Percentiles rank a stretch among this genome's conserved stretches.
phyloP scores from a whole-genome alignment of 2,329 filamentous ascomycete genomes.

The Penicillium sp. region DNA sequence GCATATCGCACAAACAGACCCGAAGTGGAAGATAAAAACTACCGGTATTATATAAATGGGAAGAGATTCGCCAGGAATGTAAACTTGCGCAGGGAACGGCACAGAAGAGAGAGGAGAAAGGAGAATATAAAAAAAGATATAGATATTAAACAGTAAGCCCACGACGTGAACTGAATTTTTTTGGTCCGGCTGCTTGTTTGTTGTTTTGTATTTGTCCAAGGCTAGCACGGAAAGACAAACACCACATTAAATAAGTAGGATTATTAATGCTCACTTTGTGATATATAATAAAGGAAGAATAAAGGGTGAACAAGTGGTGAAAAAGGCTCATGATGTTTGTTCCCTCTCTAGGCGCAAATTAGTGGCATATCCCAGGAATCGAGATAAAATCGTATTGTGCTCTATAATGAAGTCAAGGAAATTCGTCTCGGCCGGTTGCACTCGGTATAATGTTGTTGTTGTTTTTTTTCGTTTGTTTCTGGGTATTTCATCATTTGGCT shows the following conservation, averaged over 20 bases:
- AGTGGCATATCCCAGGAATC: background rate
- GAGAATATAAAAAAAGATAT: background rate
- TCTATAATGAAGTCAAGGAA: slow-evolving; percentile 6
- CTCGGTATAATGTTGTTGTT: background rate
- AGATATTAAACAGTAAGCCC: background rate
- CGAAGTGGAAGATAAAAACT: background rate
- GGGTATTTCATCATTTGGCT: background rate
- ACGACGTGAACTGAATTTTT: background rate
- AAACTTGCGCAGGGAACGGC: background rate
- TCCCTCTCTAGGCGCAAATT: background rate
- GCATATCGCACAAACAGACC: background rate
- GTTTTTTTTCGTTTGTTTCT: background rate
- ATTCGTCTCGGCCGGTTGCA: slow-evolving; percentile 3
- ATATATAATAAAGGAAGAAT: background rate
- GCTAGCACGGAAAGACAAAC: background rate
- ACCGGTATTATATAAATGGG: background rate
- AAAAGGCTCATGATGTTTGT: background rate
- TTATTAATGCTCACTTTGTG: background rate
- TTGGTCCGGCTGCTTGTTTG: background rate
- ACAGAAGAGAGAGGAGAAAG: background rate
- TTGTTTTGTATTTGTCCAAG: background rate
- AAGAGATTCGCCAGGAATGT: background rate
- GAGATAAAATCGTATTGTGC: background rate
- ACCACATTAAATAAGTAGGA: background rate
- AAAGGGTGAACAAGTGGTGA: background rate